phyloP scores from a whole-genome alignment of 768 basidiomycete species.

The Podaxis carcinomalis region DNA sequence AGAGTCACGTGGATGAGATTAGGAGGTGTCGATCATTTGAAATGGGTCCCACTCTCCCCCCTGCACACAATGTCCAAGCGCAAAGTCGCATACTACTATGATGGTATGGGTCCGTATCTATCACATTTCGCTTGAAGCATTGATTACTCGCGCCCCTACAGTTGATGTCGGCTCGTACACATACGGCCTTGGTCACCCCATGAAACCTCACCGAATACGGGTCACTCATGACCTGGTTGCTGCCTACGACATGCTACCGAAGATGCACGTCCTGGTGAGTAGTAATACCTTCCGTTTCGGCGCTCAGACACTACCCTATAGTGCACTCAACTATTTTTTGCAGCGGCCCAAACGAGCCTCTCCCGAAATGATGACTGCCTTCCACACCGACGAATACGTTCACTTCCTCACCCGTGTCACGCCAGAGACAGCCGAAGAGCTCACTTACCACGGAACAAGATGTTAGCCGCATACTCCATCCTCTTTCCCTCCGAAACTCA shows the following conservation, averaged over 20 bases:
- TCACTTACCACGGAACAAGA: constrained; percentile 80
- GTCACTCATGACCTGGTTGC: constrained; percentile 90
- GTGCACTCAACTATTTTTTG: neutral
- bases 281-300: neutral
- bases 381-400: constrained; percentile 98
- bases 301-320: neutral
- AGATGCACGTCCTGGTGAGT: constrained; percentile 88
- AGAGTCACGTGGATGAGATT: neutral
- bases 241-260: constrained; percentile 89
- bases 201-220: constrained; percentile 95
- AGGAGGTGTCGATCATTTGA: neutral
- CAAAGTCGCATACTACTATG: constrained; percentile 80
- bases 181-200: constrained; percentile 86
- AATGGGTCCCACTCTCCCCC: neutral
- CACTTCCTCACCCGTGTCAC: constrained; percentile 86
- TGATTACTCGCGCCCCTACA: constrained; percentile 22
- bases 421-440: constrained; percentile 84
- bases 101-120: constrained; percentile 40
- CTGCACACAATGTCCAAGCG: constrained; percentile 52
- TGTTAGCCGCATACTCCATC: constrained; percentile 45
- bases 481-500: neutral
- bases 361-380: constrained; percentile 80
- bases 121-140: neutral
- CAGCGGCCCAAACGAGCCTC: constrained; percentile 70
- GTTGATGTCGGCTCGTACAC: constrained; percentile 71